Percentiles rank a stretch among this genome's conserved stretches.
These are phyloP conservation scores for Neurospora sp. DNA, from an alignment of 495 filamentous ascomycete species.

Conservation along the genomic window DNA sequence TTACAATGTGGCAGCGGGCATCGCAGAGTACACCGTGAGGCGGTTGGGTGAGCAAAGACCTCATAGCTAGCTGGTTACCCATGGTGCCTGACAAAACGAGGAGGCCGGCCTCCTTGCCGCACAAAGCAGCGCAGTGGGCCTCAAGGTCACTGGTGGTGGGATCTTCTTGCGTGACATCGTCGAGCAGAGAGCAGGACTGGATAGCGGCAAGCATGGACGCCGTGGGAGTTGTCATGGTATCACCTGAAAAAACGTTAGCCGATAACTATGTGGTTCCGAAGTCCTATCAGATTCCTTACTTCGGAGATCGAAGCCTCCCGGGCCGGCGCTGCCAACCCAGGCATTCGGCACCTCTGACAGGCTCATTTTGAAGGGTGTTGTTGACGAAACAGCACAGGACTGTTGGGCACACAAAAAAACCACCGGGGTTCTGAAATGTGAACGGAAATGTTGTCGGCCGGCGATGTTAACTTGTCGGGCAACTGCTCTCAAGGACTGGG, in stretches of 20 bases:
- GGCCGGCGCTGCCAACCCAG: slow-evolving; percentile 34
- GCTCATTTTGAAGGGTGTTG: neutral
- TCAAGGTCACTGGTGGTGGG: slow-evolving; percentile 67
- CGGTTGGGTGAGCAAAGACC: slow-evolving; percentile 56
- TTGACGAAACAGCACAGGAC: neutral
- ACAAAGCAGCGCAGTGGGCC: slow-evolving; percentile 55
- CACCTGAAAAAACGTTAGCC: slow-evolving; percentile 35
- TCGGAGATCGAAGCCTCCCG: slow-evolving; percentile 32
- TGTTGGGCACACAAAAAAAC: neutral
- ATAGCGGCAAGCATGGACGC: slow-evolving; percentile 65
- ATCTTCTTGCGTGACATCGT: slow-evolving; percentile 82
- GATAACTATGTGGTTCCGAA: neutral
- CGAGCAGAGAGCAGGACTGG: slow-evolving; percentile 49
- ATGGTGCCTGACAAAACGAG: slow-evolving; percentile 86
- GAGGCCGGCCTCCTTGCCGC: slow-evolving; percentile 60
- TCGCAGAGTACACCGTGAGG: slow-evolving; percentile 65
- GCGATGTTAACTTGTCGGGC: neutral
- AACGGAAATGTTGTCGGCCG: neutral
- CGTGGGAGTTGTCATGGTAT: slow-evolving; percentile 83
- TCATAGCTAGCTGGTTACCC: slow-evolving; percentile 72
- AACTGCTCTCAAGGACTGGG: neutral
- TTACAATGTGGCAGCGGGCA: slow-evolving; percentile 53
- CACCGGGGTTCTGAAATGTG: neutral
- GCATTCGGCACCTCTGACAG: slow-evolving; percentile 3
- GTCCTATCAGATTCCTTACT: slow-evolving; percentile 20